Base-by-base conservation (phyloP, 495 filamentous ascomycete species). In the Pseudotulostoma volvatum region DNA sequence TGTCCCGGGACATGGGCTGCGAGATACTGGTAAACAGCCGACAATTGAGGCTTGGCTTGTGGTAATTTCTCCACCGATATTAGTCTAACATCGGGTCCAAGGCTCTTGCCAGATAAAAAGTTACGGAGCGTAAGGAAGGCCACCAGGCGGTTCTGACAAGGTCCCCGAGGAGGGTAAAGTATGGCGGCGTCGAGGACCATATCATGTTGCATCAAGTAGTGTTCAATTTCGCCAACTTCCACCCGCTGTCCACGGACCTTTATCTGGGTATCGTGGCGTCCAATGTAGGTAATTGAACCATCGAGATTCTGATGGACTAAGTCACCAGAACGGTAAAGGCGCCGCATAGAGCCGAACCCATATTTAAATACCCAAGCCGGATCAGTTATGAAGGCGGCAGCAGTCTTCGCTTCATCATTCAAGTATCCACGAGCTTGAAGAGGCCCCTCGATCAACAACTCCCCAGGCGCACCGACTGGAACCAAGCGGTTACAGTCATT, bases 381-480 rank as follows among this genome's bases (percentile, higher is more conserved):
- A 15, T 44, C 20, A 9, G 33, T 36, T 19, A 56, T 39, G 36
- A 56, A 59, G 8, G 47, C 44, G 33, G 25, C 28, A 3, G 37
- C 40, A 1, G 54, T 57, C 38, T 55, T 52, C 37, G 44, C 34
- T 3, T 39, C 28, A 28, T 57, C 44, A 31, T 57, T 55, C 4
- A 55, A 41, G 38, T 59, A 59, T 4, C 51, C 54, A 3, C 37
- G 9, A 11, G 49, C 52, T n/a, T 57, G 41, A 8, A 46, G 37
- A 15, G 43, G 43, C 1, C 55, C 55, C 42, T 57, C 54, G 3
- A 51, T 41, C 2, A 56, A 9, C 7, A 59, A 41, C 37, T 56
- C 54, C 3, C 61, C 61, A 18, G 56, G 40, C 2, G 52, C 50
- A n/a, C 59, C 59, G 3, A 60, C 39, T 1, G 59, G 56, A 1